Evolutionary conservation across 345 rosid genomes (phyloP).

Genomic region (Salix udensis): DNA sequence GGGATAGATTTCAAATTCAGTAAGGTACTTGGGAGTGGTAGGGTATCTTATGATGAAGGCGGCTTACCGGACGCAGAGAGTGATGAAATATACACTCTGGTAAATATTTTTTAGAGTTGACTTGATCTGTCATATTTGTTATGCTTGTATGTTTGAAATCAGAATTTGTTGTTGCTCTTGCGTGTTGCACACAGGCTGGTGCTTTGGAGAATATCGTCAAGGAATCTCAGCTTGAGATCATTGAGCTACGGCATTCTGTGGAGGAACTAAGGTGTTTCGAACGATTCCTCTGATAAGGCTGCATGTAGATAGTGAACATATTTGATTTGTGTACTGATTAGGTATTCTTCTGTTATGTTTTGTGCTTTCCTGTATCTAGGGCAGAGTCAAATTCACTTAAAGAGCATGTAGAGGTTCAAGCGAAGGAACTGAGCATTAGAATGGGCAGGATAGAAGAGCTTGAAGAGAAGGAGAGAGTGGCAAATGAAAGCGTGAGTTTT

Average conservation of each 20-base stretch:
- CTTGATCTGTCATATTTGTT: not conserved
- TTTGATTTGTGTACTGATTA: conserved; percentile 14
- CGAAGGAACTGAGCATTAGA: conserved; percentile 68
- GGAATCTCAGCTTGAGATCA: conserved; percentile 84
- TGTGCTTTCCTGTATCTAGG: conserved; percentile 50
- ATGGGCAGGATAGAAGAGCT: conserved; percentile 74
- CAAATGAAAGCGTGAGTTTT: conserved; percentile 85
- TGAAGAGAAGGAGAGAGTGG: conserved; percentile 83
- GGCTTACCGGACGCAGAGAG: conserved; percentile 46
- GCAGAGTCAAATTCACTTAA: conserved; percentile 67
- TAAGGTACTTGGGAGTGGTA: conserved; percentile 41
- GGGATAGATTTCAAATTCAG: conserved; percentile 65
- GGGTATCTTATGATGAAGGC: conserved; percentile 28
- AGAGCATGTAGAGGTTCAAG: conserved; percentile 65
- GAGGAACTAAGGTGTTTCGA: conserved; percentile 70
- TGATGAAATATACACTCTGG: conserved; percentile 82
- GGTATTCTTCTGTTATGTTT: conserved; percentile 12
- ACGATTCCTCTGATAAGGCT: not conserved
- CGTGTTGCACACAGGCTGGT: conserved; percentile 59
- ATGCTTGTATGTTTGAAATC: not conserved
- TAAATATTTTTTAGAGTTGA: conserved; percentile 26
- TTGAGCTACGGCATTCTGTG: conserved; percentile 64
- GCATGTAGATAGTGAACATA: not conserved
- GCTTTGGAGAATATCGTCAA: conserved; percentile 91
- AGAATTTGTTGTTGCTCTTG: conserved; percentile 7